phyloP scores from a whole-genome alignment of 768 basidiomycete genomes.

The Lactifluus hygrophoroides region DNA sequence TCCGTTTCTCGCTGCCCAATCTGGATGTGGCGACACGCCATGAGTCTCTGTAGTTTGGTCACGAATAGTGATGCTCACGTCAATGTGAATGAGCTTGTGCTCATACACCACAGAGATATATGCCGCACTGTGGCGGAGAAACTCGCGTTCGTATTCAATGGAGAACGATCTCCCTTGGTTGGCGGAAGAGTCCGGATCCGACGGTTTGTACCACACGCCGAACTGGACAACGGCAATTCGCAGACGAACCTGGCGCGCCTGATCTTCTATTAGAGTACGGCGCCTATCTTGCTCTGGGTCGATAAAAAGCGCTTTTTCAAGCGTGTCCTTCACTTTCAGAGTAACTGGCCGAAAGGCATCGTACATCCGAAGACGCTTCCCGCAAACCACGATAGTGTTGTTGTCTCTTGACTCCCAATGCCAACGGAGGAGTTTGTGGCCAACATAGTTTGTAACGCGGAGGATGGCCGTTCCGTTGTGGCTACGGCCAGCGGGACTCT shows the following conservation, averaged over 20 bases:
- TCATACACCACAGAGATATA: slow-evolving; percentile 59
- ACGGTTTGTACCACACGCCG: slow-evolving; percentile 43
- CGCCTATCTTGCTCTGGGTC: slow-evolving; percentile 26
- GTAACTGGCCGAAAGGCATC: slow-evolving; percentile 2
- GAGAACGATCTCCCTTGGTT: slow-evolving; percentile 40
- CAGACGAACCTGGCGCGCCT: slow-evolving; percentile 37
- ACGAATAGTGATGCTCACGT: slow-evolving; percentile 32
- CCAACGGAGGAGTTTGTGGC: slow-evolving; percentile 39
- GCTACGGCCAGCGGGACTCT: slow-evolving; percentile 39
- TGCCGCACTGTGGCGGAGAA: slow-evolving; percentile 36
- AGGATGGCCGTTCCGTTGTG: slow-evolving; percentile 47
- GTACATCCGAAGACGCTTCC: slow-evolving; percentile 19
- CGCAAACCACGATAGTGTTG: slow-evolving; percentile 21
- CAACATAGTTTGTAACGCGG: slow-evolving; percentile 28
- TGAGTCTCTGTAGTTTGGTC: neutral
- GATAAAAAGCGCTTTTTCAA: slow-evolving; percentile 29
- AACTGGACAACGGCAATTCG: slow-evolving; percentile 60
- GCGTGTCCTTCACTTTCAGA: slow-evolving; percentile 10
- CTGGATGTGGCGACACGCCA: neutral
- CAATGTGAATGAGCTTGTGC: slow-evolving; percentile 54
- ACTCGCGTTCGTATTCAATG: slow-evolving; percentile 57
- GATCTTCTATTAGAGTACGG: slow-evolving; percentile 19
- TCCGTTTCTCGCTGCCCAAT: slow-evolving; percentile 3
- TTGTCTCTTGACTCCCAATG: slow-evolving; percentile 29
- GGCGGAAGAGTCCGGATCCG: slow-evolving; percentile 14